These are phyloP conservation scores for Phyllosticta citriasiana DNA, from an alignment of 2,329 filamentous ascomycete genomes.

Conservation along the genomic window DNA sequence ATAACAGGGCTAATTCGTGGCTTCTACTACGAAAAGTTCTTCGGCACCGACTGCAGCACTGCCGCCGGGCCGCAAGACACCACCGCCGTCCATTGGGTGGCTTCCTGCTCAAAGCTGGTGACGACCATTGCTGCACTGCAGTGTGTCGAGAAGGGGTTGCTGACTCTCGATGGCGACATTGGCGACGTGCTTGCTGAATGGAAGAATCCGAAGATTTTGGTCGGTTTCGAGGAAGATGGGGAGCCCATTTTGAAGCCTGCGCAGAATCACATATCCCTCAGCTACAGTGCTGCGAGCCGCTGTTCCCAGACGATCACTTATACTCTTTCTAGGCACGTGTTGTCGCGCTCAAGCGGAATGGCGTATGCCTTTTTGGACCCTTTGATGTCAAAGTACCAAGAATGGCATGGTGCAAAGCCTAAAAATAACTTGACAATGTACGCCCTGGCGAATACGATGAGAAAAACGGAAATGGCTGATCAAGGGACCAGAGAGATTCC, in stretches of 20 bases:
- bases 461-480: background rate
- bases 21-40: constrained; percentile 1
- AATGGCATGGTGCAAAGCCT: background rate
- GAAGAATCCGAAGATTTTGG: constrained; percentile 18
- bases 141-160: constrained; percentile 24
- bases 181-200: constrained; percentile 24
- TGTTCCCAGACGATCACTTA: background rate
- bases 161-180: constrained; percentile 23
- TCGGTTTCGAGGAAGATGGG: constrained; percentile 14
- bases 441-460: background rate
- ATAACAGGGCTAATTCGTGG: background rate
- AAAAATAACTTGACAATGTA: background rate
- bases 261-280: background rate
- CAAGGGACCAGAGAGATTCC: constrained; percentile 10
- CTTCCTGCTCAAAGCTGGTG: constrained; percentile 30
- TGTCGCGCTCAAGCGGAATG: constrained; percentile 20
- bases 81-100: constrained; percentile 18
- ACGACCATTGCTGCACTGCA: constrained; percentile 25
- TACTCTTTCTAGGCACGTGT: constrained; percentile 12
- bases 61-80: background rate
- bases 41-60: background rate
- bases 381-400: constrained; percentile 5
- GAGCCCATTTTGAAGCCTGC: constrained; percentile 14
- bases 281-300: background rate
- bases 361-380: constrained; percentile 16